Percentiles rank a stretch among this genome's conserved stretches.
Evolutionary conservation across 2,329 filamentous ascomycete species (phyloP).

Genomic region (Magnaporthiopsis rhizophila): DNA sequence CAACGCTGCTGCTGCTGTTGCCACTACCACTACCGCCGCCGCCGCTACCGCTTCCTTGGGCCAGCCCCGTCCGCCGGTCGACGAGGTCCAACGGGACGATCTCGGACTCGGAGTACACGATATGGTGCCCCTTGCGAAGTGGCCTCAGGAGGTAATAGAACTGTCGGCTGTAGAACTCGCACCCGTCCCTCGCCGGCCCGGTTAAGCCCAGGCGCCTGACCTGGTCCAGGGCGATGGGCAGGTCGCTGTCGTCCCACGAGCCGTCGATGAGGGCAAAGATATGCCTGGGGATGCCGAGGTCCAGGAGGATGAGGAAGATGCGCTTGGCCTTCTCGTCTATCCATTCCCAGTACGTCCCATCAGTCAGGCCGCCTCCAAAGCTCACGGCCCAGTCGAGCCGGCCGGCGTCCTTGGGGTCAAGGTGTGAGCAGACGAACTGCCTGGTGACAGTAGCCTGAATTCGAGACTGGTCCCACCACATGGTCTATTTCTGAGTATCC

Average conservation of each 20-base stretch:
- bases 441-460: constrained; percentile 64
- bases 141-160: constrained; percentile 62
- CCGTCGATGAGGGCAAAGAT: constrained; percentile 70
- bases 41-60: constrained; percentile 14
- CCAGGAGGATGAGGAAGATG: constrained; percentile 63
- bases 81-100: constrained; percentile 61
- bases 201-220: constrained; percentile 32
- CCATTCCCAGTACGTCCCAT: constrained; percentile 73
- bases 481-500: neutral
- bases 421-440: constrained; percentile 56
- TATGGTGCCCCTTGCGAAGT: constrained; percentile 51
- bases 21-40: constrained; percentile 11
- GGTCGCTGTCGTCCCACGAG: constrained; percentile 68
- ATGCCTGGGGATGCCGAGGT: constrained; percentile 62
- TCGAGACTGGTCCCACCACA: constrained; percentile 63
- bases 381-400: constrained; percentile 54
- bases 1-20: constrained; percentile 10
- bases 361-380: constrained; percentile 61
- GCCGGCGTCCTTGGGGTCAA: constrained; percentile 54
- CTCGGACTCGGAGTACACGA: constrained; percentile 58
- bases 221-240: constrained; percentile 60
- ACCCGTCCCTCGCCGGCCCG: constrained; percentile 33
- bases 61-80: constrained; percentile 44
- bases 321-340: constrained; percentile 61
- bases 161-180: constrained; percentile 62